Percentiles rank a stretch among this genome's conserved stretches.
Evolutionary conservation across 768 basidiomycete species (phyloP).

Genomic region (Calocybe gangraenosa): DNA sequence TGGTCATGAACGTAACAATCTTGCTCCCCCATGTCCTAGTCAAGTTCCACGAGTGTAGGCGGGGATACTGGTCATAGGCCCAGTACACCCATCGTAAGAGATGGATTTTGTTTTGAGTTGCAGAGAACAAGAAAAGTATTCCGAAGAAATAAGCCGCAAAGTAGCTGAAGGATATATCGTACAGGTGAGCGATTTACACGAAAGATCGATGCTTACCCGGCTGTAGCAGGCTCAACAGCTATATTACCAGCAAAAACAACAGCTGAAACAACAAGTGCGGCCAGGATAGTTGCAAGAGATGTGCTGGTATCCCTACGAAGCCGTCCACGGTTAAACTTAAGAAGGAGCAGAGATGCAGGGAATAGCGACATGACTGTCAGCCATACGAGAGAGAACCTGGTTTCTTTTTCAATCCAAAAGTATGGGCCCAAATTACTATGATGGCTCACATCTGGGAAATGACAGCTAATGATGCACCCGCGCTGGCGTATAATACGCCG

Average conservation of each 20-base stretch:
- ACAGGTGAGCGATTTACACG: not conserved
- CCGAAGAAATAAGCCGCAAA: conserved; percentile 59
- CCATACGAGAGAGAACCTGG: conserved; percentile 66
- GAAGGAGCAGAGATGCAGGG: conserved; percentile 52
- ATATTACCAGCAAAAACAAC: conserved; percentile 57
- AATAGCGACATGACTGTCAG: conserved; percentile 62
- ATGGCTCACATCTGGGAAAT: conserved; percentile 54
- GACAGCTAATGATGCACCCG: conserved; percentile 46
- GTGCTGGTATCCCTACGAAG: conserved; percentile 40
- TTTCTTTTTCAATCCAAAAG: not conserved
- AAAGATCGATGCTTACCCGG: conserved; percentile 37
- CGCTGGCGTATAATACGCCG: conserved; percentile 51
- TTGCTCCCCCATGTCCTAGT: conserved; percentile 38
- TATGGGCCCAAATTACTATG: not conserved
- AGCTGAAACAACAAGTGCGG: conserved; percentile 36
- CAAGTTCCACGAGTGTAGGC: conserved; percentile 34
- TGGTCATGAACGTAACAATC: conserved; percentile 41
- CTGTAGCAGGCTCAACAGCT: conserved; percentile 49
- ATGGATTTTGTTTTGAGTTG: conserved; percentile 50
- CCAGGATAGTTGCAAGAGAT: conserved; percentile 34
- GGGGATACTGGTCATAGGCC: conserved; percentile 57
- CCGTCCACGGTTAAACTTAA: conserved; percentile 64
- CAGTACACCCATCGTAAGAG: conserved; percentile 54
- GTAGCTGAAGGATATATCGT: conserved; percentile 35
- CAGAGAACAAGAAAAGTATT: conserved; percentile 42